These are phyloP conservation scores for Colletotrichum lindemuthianum DNA, from an alignment of 2,329 filamentous ascomycete species.

Conservation along the genomic window DNA sequence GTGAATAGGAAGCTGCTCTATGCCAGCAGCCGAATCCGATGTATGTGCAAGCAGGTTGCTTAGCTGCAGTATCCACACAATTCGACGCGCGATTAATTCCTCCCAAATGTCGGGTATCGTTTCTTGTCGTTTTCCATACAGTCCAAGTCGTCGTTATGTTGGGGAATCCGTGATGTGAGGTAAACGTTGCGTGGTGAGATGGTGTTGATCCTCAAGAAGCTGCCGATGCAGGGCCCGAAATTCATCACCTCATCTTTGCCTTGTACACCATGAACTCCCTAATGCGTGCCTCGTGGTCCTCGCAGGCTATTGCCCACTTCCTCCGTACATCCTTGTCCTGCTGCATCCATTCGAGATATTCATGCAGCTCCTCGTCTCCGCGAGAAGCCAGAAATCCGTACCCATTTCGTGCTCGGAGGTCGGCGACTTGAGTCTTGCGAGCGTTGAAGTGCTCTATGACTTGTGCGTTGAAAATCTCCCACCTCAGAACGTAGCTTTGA, in stretches of 20 bases:
- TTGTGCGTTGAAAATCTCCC: slow-evolving; percentile 55
- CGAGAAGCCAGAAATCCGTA: slow-evolving; percentile 55
- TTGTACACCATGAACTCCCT: slow-evolving; percentile 64
- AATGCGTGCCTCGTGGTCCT: slow-evolving; percentile 68
- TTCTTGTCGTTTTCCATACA: slow-evolving; percentile 30
- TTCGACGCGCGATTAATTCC: slow-evolving; percentile 23
- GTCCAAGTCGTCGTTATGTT: slow-evolving; percentile 32
- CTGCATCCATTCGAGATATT: slow-evolving; percentile 69
- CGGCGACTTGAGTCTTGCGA: slow-evolving; percentile 56
- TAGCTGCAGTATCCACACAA: slow-evolving; percentile 21
- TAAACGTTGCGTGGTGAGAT: neutral
- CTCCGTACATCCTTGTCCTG: slow-evolving; percentile 72
- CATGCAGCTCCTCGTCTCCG: slow-evolving; percentile 58
- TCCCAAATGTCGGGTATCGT: slow-evolving; percentile 34
- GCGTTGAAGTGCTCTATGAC: slow-evolving; percentile 67
- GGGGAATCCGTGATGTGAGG: slow-evolving; percentile 8
- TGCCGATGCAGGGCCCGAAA: neutral
- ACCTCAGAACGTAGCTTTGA: slow-evolving; percentile 59
- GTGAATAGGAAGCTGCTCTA: slow-evolving; percentile 1
- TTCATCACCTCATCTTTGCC: slow-evolving; percentile 52
- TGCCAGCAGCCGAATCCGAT: slow-evolving; percentile 4
- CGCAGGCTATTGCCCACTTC: slow-evolving; percentile 68
- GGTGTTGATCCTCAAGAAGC: neutral
- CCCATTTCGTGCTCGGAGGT: slow-evolving; percentile 53
- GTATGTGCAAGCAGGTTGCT: slow-evolving; percentile 27